Evolutionary conservation across 495 filamentous ascomycete species (phyloP), one percentile per base, ranked within the genome.

Genomic region (Penicillium paxilli): DNA sequence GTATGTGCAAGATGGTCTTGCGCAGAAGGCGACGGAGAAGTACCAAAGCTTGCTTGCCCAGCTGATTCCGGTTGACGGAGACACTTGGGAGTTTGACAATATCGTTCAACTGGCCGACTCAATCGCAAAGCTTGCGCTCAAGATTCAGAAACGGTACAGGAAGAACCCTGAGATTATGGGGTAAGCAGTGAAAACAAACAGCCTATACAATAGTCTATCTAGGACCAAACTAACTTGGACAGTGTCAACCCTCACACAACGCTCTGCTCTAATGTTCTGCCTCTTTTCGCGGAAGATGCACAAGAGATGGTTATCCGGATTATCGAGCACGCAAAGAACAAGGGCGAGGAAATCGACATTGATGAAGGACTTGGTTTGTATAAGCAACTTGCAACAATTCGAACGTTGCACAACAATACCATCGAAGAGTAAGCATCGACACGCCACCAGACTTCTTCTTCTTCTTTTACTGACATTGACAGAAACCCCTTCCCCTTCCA

Each of bases 331-430:
- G 82, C 85, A 21, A 82, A 88, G 57, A 79, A 80, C 11, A 79
- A 73, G 46, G 84, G 80, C n/a, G 79, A 85, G 49, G 92, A 96
- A 60, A 82, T 98, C 28, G 82, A 83, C 26, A 80, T 98, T 20
- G 81, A 95, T 59, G 95, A 99, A 62, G 95, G 92, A 0, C 97
- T 99, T 66, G 88, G 92, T 57, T 74, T 99, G 2, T 99, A 99
- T 70, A 87, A 82, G 62, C 87, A 96, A 58, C 78, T 99, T 32
- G 83, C 91, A 9, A 87, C 87, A 59, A 88, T 97, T 44, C 86
- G 92, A 8, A 80, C 82, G 12, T 89, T 96, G 35, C 90, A 95
- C 68, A 71, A 73, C 4, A 81, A 86, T 44, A 83, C 84, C 26
- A 80, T 96, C 26, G 89, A 89, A 14, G 75, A 73, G 78, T 81